These are phyloP conservation scores for Rhodotorula paludigena DNA, from an alignment of 768 basidiomycete species.

Conservation along the genomic window DNA sequence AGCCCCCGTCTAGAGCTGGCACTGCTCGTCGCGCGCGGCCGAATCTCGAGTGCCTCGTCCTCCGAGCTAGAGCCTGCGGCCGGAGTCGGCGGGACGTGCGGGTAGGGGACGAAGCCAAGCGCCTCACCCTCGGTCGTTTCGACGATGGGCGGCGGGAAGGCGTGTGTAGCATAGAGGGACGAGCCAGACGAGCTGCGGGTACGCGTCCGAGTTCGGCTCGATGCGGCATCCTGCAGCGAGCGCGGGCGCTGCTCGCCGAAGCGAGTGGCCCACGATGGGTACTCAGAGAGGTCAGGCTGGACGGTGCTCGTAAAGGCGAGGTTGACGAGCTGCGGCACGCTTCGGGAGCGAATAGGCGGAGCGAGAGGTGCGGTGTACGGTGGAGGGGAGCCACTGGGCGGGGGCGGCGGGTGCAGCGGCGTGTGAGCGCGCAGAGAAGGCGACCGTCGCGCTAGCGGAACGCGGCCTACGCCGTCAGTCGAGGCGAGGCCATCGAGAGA, in stretches of 20 bases:
- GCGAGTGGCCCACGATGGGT: neutral
- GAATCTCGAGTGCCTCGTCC: slow-evolving; percentile 29
- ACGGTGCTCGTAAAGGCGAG: slow-evolving; percentile 2
- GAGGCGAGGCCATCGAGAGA: too few relatives aligned
- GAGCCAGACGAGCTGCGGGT: slow-evolving; percentile 3
- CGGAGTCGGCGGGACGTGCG: neutral
- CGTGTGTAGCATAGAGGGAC: neutral
- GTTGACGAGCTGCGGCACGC: slow-evolving; percentile 17
- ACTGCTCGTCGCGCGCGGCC: neutral
- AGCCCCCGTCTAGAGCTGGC: neutral
- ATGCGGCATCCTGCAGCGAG: neutral
- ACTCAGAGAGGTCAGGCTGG: neutral
- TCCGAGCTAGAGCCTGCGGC: neutral
- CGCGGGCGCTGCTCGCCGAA: neutral
- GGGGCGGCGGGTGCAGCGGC: too few relatives aligned
- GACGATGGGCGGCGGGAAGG: neutral
- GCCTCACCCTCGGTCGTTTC: neutral
- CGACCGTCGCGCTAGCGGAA: too few relatives aligned
- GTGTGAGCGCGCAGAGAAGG: too few relatives aligned
- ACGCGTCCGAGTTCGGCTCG: neutral
- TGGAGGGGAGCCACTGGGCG: slow-evolving; percentile 8
- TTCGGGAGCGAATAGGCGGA: slow-evolving; percentile 16
- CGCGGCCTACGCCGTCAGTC: too few relatives aligned
- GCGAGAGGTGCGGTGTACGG: slow-evolving; percentile 27
- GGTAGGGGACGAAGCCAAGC: too few relatives aligned